phyloP scores from a whole-genome alignment of 345 rosid species.

The Triadica sebifera region DNA sequence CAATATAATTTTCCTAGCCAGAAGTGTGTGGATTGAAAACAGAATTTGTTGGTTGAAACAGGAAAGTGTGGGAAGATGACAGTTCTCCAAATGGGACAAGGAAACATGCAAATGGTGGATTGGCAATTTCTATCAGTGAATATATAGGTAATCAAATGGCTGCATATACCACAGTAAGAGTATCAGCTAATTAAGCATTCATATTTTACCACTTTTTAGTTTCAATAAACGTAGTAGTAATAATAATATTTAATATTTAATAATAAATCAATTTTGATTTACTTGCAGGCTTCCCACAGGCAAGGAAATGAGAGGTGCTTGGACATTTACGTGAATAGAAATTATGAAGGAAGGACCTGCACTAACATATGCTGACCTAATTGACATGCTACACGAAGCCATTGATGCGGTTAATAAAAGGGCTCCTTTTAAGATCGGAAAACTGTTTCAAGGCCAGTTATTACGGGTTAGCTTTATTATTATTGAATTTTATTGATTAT shows the following conservation, averaged over 20 bases:
- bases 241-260: too few species aligned
- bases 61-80: constrained; percentile 34
- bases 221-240: too few species aligned
- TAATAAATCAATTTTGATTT: not conserved
- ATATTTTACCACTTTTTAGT: not conserved
- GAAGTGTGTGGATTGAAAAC: not conserved
- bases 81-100: constrained; percentile 25
- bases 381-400: constrained; percentile 15
- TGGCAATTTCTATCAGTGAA: constrained; percentile 26
- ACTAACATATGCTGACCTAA: constrained; percentile 13
- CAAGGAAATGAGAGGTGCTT: constrained; percentile 19
- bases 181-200: not conserved
- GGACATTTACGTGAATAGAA: constrained; percentile 18
- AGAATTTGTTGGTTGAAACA: constrained; percentile 2
- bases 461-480: constrained; percentile 16
- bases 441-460: not conserved
- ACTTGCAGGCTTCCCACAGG: constrained; percentile 16
- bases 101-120: constrained; percentile 27
- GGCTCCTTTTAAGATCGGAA: not conserved
- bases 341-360: not conserved
- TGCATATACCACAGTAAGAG: constrained; percentile 19
- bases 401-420: constrained; percentile 7
- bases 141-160: constrained; percentile 21
- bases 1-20: too few species aligned
- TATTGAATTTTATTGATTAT: not conserved